Percentiles rank a stretch among this genome's conserved stretches.
phyloP scores from a whole-genome alignment of 2,329 filamentous ascomycete genomes.

The Dactylellina sp. region DNA sequence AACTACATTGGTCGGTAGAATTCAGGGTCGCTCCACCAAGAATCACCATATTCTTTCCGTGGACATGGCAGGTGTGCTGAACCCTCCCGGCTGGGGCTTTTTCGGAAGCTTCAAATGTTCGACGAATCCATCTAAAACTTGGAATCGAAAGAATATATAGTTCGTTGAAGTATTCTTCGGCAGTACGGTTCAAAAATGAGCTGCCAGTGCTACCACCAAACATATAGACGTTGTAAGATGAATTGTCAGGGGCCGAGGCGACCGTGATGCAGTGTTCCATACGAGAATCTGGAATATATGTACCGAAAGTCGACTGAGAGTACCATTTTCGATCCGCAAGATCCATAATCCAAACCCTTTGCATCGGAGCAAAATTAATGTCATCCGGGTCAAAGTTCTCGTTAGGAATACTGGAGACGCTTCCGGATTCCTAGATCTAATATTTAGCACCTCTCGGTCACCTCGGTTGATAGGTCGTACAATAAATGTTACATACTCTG shows the following conservation, averaged over 20 bases:
- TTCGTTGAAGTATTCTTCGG: constrained; percentile 46
- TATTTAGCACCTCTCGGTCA: neutral
- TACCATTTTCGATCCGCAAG: constrained; percentile 65
- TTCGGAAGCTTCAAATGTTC: constrained; percentile 28
- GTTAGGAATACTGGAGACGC: constrained; percentile 13
- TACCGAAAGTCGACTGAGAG: constrained; percentile 61
- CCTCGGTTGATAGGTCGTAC: neutral
- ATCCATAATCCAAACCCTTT: constrained; percentile 56
- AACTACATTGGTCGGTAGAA: constrained; percentile 35
- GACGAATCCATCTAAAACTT: constrained; percentile 49
- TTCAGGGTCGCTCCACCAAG: constrained; percentile 45
- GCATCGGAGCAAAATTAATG: constrained; percentile 49
- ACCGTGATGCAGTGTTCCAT: constrained; percentile 66
- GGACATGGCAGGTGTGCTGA: constrained; percentile 48
- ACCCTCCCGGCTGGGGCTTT: constrained; percentile 34
- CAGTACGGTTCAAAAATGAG: constrained; percentile 35
- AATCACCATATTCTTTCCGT: constrained; percentile 45
- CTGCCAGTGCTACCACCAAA: constrained; percentile 66
- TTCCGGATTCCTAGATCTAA: constrained; percentile 25
- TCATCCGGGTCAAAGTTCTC: constrained; percentile 37
- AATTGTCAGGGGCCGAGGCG: constrained; percentile 65
- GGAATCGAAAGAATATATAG: constrained; percentile 50
- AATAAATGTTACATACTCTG: constrained; percentile 16
- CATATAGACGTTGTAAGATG: constrained; percentile 67
- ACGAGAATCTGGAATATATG: constrained; percentile 64